phyloP scores from a whole-genome alignment of 192 early-diverging fungal genomes.

The Gigaspora rosea region DNA sequence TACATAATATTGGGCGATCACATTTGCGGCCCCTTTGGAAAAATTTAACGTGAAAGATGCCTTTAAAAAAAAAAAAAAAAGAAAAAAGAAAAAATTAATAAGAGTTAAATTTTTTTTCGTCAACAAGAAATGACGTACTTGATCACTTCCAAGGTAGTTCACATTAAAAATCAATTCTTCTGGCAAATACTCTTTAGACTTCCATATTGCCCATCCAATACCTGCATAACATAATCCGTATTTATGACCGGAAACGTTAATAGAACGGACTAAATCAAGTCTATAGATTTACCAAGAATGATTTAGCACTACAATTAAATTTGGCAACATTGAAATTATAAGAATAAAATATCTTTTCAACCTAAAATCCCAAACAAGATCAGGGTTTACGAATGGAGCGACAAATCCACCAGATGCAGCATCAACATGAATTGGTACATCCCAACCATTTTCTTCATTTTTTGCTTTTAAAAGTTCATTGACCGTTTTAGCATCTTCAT shows the following conservation, averaged over 20 bases:
- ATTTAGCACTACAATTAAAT: no score
- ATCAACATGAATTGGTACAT: constrained; percentile 83
- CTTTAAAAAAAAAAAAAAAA: no score
- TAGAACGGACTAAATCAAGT: constrained; percentile 69
- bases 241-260: constrained; percentile 86
- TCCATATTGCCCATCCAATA: constrained; percentile 84
- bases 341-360: background rate
- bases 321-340: no score
- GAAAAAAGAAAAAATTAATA: no score
- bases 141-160: constrained; percentile 70
- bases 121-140: constrained; percentile 38
- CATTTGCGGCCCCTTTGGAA: no score
- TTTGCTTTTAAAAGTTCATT: constrained; percentile 63
- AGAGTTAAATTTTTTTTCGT: no score
- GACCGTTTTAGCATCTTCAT: constrained; percentile 71
- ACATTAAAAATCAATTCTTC: constrained; percentile 75
- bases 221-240: constrained; percentile 84
- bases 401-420: constrained; percentile 84
- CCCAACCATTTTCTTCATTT: constrained; percentile 60
- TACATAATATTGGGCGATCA: no score
- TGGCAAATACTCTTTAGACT: constrained; percentile 66
- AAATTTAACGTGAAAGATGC: no score
- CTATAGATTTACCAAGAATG: constrained; percentile 47
- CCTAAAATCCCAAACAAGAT: constrained; percentile 65
- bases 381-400: constrained; percentile 77